These are phyloP conservation scores for Picea sitchensis DNA, from an alignment of 75 land plant species.

Conservation along the genomic window DNA sequence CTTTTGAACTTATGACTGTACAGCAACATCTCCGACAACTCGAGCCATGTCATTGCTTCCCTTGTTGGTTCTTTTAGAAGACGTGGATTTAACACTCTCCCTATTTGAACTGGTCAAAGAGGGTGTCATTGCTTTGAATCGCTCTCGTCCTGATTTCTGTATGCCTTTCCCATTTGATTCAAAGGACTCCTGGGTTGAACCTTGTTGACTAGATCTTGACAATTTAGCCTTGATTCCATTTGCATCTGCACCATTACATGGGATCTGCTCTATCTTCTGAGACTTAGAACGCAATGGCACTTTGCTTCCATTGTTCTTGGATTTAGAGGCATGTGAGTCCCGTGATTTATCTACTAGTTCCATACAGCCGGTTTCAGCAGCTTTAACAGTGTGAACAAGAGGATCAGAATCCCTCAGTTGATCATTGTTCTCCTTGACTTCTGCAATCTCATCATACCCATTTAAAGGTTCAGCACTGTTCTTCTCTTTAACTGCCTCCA, in stretches of 20 bases:
- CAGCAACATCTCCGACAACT: constrained; percentile 9
- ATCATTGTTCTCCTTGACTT: background rate
- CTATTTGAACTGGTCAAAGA: background rate
- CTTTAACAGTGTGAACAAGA: constrained; percentile 6
- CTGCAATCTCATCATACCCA: constrained; percentile 6
- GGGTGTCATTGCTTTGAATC: background rate
- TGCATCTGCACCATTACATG: constrained; percentile 4
- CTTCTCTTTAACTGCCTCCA: background rate
- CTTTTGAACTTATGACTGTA: constrained; percentile 2
- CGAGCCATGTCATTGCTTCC: constrained; percentile 8
- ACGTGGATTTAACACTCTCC: background rate
- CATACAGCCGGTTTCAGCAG: background rate
- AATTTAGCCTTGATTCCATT: constrained; percentile 1
- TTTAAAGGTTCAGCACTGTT: background rate
- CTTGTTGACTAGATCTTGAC: background rate
- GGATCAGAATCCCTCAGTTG: background rate
- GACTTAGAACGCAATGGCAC: background rate
- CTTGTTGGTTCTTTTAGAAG: constrained; percentile 8
- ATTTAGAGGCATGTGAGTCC: background rate
- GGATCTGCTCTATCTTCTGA: constrained; percentile 5
- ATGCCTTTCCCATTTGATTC: constrained; percentile 3
- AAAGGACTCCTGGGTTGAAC: background rate
- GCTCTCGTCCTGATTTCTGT: background rate
- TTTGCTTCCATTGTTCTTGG: constrained; percentile 5
- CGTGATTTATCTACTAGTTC: background rate